Evolutionary conservation across 352 stramenopile species (phyloP), one percentile per base, ranked within the genome.

Genomic region (Globisporangium mamillatum): DNA sequence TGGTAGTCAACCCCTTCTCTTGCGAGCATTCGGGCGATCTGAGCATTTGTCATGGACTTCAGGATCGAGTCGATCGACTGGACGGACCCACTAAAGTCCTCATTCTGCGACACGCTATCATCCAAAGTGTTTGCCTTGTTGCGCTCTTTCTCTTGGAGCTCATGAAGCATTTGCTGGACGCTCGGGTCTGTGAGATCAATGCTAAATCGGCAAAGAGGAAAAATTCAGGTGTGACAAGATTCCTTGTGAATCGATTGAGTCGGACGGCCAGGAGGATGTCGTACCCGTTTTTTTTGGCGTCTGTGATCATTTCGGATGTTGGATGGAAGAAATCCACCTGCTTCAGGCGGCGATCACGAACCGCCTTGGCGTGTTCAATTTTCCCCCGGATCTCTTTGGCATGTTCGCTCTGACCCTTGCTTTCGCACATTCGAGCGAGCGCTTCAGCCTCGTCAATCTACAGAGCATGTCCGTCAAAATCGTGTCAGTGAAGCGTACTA

Each of bases 311-410:
- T 44, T 91, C 78, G 0, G 64, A 52, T 0, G 84, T 93, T 4
- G 88, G 86, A 67, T 92, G 69, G 55, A 92, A 93, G 58, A 95
- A 94, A 60, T 92, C 82, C 32, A 92, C 84, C 41, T 77, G 68
- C 58, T 91, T 93, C 5, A 80, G 75, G 8, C 75, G 78, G 16
- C 79, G 73, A 63, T 68, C 69, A 20, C 76, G 83, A 54, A 72
- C 71, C 36, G 77, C 60, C 64, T 88, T 89, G 41, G 81, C 79
- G 22, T 89, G 65, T 0, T 73, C 74, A 25, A 94, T 80, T 65
- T 88, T 89, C 7, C 77, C 72, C 52, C 80, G 72, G 27, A 96
- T 90, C 66, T 93, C 84, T 16, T 75, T 66, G 9, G 86, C 88
- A 24, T 87, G 74, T 20, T 90, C 74, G 0, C 44, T 38, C 22